Evolutionary conservation across 768 basidiomycete genomes (phyloP).

Genomic region (Sporobolomyces pararoseus): DNA sequence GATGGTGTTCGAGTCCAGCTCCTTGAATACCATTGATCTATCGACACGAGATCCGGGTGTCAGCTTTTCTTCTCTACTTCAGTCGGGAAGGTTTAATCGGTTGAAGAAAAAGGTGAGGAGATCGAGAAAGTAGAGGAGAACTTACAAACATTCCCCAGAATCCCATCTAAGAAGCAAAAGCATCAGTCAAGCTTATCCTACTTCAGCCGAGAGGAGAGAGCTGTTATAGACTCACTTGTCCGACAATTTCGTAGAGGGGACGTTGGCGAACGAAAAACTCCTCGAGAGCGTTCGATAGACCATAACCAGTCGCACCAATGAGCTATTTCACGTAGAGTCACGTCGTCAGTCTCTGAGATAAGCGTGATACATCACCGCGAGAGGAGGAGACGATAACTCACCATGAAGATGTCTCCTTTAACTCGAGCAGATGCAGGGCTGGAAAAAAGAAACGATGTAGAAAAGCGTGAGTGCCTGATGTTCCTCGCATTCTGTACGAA

Average conservation of each 20-base stretch:
- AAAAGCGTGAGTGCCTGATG: too few relatives aligned
- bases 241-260: constrained; percentile 46
- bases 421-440: constrained; percentile 22
- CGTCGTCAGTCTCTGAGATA: too few relatives aligned
- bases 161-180: constrained; percentile 37
- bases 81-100: too few relatives aligned
- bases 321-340: constrained; percentile 17
- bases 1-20: constrained; percentile 42
- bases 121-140: neutral
- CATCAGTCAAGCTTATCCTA: too few relatives aligned
- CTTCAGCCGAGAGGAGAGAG: neutral
- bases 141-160: constrained; percentile 41
- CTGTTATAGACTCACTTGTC: constrained; percentile 14
- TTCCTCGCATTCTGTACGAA: too few relatives aligned
- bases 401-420: constrained; percentile 41
- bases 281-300: constrained; percentile 41
- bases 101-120: neutral
- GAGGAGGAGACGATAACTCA: neutral
- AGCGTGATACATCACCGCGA: neutral
- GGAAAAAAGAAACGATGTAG: neutral
- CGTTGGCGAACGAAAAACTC: constrained; percentile 44
- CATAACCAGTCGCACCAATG: constrained; percentile 41
- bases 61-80: too few relatives aligned
- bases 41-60: neutral
- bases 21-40: constrained; percentile 42